Evolutionary conservation across 1,284 basidiomycete genomes (phyloP).

Genomic region (Naganishia sp.): DNA sequence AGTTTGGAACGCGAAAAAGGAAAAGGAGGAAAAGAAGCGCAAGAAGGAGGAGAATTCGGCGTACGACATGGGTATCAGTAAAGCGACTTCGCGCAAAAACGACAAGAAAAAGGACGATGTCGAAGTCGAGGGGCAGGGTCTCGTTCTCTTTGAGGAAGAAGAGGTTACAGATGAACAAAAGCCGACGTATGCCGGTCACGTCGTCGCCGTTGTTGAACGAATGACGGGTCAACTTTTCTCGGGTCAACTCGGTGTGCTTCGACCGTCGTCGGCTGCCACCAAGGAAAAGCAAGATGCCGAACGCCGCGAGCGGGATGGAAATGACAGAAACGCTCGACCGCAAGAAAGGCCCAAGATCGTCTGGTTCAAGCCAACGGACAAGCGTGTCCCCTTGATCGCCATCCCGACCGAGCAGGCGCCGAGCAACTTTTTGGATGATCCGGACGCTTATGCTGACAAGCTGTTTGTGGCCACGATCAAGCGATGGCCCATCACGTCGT

Average conservation of each 20-base stretch:
- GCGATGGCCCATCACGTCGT: slow-evolving; percentile 79
- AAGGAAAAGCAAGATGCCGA: slow-evolving; percentile 99
- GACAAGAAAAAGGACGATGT: slow-evolving; percentile 99
- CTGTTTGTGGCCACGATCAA: slow-evolving; percentile 99
- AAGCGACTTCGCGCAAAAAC: slow-evolving; percentile 65
- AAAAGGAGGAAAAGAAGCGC: slow-evolving; percentile 99
- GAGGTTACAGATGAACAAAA: slow-evolving; percentile 97
- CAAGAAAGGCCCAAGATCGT: slow-evolving; percentile 92
- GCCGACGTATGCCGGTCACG: slow-evolving; percentile 82
- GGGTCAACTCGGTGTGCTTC: slow-evolving; percentile 89
- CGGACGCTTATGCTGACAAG: slow-evolving; percentile 84
- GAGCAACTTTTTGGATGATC: slow-evolving; percentile 90
- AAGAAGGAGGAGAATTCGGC: slow-evolving; percentile 99
- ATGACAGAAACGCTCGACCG: slow-evolving; percentile 68
- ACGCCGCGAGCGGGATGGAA: slow-evolving; percentile 90
- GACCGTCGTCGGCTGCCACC: slow-evolving; percentile 95
- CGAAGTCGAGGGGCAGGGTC: slow-evolving; percentile 96
- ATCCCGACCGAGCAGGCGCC: slow-evolving; percentile 99
- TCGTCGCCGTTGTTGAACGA: slow-evolving; percentile 92
- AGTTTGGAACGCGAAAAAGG: slow-evolving; percentile 99
- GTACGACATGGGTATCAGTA: slow-evolving; percentile 68
- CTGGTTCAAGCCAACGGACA: slow-evolving; percentile 99
- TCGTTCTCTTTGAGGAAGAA: slow-evolving; percentile 95
- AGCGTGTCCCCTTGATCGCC: slow-evolving; percentile 96
- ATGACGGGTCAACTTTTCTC: slow-evolving; percentile 99